A percentile compares a stretch with the other conserved stretches of the same genome.
Conservation (phyloP, 345 rosid genomes). For the Bruguiera parviflora region DNA sequence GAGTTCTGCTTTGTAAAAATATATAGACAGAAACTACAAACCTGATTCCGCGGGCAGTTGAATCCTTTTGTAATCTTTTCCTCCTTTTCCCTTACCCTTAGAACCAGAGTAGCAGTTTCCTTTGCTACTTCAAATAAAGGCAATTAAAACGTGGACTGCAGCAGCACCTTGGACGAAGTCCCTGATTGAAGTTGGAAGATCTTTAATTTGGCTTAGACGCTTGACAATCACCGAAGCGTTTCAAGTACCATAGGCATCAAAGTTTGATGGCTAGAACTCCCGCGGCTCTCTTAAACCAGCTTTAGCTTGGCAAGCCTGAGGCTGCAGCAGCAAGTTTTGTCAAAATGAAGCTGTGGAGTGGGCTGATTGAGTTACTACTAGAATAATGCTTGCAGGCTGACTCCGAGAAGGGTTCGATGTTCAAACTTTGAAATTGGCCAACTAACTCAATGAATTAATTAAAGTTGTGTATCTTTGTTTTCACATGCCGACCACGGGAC, state of each 20-base stretch:
- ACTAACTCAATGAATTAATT: too few relatives aligned
- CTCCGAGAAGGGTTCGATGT: slow-evolving; percentile 4
- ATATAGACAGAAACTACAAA: not conserved
- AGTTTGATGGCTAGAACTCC: too few relatives aligned
- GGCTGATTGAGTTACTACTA: not conserved
- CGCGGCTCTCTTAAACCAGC: too few relatives aligned
- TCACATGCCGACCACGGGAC: too few relatives aligned
- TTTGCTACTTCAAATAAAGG: not conserved
- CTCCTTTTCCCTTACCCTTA: not conserved
- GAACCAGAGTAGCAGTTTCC: not conserved
- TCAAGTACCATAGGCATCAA: too few relatives aligned
- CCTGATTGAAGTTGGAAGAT: too few relatives aligned
- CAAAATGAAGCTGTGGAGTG: not conserved
- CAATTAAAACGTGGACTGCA: not conserved
- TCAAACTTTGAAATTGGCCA: slow-evolving; percentile 2
- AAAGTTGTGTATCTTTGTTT: too few relatives aligned
- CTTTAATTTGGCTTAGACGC: too few relatives aligned
- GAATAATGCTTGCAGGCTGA: not conserved
- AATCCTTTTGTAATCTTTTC: not conserved
- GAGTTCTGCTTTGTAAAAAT: not conserved
- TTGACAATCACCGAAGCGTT: too few relatives aligned
- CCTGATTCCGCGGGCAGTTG: not conserved
- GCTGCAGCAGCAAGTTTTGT: not conserved
- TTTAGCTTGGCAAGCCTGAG: not conserved
- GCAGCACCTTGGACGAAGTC: too few relatives aligned